phyloP scores from a whole-genome alignment of 306 rosid species.

The Fagus sylvatica region DNA sequence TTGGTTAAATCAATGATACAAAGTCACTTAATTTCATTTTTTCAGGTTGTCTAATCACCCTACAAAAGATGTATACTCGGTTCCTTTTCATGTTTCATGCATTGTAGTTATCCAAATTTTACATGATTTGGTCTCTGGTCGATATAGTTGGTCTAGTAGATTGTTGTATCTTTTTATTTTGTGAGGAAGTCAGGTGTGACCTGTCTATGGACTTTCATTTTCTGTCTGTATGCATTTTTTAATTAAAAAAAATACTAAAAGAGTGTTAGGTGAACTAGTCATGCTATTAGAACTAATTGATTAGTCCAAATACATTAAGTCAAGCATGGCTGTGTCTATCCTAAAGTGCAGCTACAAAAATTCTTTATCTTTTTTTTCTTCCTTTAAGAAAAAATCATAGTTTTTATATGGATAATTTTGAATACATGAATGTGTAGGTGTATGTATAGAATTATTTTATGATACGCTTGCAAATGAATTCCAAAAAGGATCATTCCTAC shows the following conservation, averaged over 20 bases:
- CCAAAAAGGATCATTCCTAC: too few species aligned
- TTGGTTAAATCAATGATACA: too few species aligned
- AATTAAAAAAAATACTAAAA: neutral
- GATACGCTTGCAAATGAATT: too few species aligned
- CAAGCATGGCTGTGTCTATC: neutral
- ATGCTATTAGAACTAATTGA: too few species aligned
- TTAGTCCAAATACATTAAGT: neutral
- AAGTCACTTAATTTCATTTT: too few species aligned
- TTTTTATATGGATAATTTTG: neutral
- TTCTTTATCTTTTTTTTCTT: too few species aligned
- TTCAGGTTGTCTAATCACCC: neutral
- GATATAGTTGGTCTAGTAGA: neutral
- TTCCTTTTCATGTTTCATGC: neutral
- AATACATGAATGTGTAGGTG: neutral
- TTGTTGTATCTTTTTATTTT: neutral
- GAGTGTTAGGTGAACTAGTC: neutral
- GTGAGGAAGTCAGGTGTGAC: neutral
- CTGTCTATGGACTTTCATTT: neutral
- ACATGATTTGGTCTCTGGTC: neutral
- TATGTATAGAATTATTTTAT: neutral
- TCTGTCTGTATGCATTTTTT: neutral
- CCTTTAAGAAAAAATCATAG: neutral
- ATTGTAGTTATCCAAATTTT: neutral
- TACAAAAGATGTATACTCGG: neutral
- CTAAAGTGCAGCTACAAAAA: neutral